phyloP scores from a whole-genome alignment of 345 rosid genomes.

The Gossypium stocksii region DNA sequence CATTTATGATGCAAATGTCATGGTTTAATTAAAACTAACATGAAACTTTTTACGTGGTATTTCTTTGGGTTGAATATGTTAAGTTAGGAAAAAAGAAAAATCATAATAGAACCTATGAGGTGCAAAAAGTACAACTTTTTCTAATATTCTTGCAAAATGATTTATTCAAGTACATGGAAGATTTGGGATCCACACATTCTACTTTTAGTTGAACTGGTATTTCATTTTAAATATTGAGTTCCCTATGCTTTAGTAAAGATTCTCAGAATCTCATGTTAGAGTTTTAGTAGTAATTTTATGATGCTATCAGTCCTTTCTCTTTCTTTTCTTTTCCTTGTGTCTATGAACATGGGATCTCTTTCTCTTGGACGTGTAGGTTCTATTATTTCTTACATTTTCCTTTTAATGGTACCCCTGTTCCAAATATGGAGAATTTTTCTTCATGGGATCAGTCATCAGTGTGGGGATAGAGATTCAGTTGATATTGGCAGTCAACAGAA shows the following conservation, averaged over 20 bases:
- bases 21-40: too few relatives aligned
- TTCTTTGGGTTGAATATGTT: too few relatives aligned
- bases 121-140: too few relatives aligned
- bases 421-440: constrained; percentile 74
- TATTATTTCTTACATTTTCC: neutral
- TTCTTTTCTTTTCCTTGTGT: neutral
- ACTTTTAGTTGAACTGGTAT: too few relatives aligned
- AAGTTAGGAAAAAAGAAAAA: too few relatives aligned
- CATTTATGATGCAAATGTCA: too few relatives aligned
- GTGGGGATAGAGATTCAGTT: constrained; percentile 55
- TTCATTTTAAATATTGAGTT: too few relatives aligned
- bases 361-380: neutral
- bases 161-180: too few relatives aligned
- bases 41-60: too few relatives aligned
- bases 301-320: neutral
- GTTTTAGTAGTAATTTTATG: neutral
- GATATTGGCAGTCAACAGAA: constrained; percentile 85
- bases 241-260: neutral
- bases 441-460: constrained; percentile 67
- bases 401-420: constrained; percentile 6
- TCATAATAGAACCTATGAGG: too few relatives aligned
- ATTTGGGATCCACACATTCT: too few relatives aligned
- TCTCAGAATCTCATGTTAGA: neutral
- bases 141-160: too few relatives aligned
- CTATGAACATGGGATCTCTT: neutral